phyloP scores from a whole-genome alignment of 345 rosid genomes.

The Jatropha curcas region DNA sequence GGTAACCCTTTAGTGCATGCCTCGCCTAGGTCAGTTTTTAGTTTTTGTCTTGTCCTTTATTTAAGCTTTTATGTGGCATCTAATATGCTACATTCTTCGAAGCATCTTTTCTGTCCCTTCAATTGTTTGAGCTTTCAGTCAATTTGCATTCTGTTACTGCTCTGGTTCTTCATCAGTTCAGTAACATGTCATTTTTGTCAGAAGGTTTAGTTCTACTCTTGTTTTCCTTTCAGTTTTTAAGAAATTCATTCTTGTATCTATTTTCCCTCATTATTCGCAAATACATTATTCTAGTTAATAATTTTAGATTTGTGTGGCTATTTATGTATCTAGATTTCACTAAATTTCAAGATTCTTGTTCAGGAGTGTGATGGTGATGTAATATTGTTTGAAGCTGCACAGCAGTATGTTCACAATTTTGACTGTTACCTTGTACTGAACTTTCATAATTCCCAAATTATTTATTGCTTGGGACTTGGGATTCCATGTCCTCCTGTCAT shows the following conservation, averaged over 20 bases:
- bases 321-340: background rate
- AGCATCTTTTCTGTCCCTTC: constrained; percentile 40
- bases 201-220: constrained; percentile 12
- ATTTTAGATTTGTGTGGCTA: background rate
- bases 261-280: background rate
- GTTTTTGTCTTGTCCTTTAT: constrained; percentile 59
- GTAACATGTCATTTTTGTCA: constrained; percentile 15
- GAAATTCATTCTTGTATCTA: background rate
- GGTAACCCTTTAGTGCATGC: constrained; percentile 77
- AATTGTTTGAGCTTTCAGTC: constrained; percentile 36
- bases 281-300: background rate
- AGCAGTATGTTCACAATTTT: background rate
- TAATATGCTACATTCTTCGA: constrained; percentile 46
- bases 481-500: background rate
- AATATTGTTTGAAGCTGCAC: background rate
- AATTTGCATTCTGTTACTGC: constrained; percentile 33
- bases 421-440: background rate
- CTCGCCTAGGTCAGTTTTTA: constrained; percentile 87
- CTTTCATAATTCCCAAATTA: background rate
- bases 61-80: constrained; percentile 58
- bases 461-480: background rate
- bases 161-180: constrained; percentile 26
- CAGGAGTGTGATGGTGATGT: background rate
- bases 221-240: background rate
- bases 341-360: background rate